Evolutionary conservation across 352 stramenopile genomes (phyloP), one percentile per base, ranked within the genome.

Genomic region (Pythium guiyangense): DNA sequence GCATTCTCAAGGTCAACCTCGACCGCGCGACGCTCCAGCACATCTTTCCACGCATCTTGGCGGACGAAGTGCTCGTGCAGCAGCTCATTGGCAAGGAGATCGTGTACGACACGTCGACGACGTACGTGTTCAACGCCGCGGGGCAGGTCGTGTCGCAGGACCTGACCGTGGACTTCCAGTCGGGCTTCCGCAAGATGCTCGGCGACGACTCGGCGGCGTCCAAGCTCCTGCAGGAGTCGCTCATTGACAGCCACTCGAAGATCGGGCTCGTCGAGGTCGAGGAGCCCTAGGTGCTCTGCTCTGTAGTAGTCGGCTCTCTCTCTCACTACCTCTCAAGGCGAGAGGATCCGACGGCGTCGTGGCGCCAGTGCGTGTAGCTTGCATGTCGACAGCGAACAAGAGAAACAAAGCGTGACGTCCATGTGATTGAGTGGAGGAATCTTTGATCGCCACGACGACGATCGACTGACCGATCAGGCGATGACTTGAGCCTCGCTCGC

Each of bases 21-120:
- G 49, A 57, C 49, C 57, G 57, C 31, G 34, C 49, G 43, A 63
- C 57, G 42, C 49, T 79, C 43, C 58, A 73, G 47, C 58, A 66
- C 54, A 43, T 79, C 14, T 79, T 75, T 48, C 70, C 70, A 2
- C 64, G 74, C 43, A 57, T 76, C 9, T 46, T 79, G 10, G 51
- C 59, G 54, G 66, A 76, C 50, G 64, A 73, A 49, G 39, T 25
- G 48, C 58, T 79, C 1, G 67, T 79, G 49, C 64, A 79, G 47
- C 61, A 64, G 53, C 59, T 79, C 45, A 63, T 79, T 26, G 70
- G 70, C 9, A 58, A 55, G 6, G 64, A 74, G n/a, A 35, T 79
- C 6, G 35, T 55, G 18, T 74, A 73, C 49, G 60, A 61, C 22
- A 74, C 56, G 53, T 60, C 55, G 20, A 68, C 61, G 18, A 63